These are phyloP conservation scores for Fusarium metavorans DNA, from an alignment of 2,329 filamentous ascomycete species.

Conservation along the genomic window DNA sequence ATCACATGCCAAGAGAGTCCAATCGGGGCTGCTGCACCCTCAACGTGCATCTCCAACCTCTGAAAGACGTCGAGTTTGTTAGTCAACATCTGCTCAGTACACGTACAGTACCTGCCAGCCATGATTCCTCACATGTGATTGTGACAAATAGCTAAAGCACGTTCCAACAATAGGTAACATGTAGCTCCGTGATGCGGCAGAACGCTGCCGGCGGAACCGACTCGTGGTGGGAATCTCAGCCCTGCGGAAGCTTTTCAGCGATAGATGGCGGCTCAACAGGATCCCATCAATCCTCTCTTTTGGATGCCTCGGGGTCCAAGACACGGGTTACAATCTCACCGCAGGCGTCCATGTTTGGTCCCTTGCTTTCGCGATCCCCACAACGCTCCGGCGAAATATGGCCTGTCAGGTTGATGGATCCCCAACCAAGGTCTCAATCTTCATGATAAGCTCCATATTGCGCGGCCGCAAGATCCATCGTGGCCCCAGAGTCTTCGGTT, in stretches of 20 bases:
- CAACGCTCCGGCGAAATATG: constrained; percentile 5
- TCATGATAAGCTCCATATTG: constrained; percentile 18
- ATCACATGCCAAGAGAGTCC: constrained; percentile 29
- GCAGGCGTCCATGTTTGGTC: neutral
- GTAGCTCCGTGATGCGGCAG: neutral
- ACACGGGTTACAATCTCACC: constrained; percentile 10
- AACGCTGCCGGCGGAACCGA: neutral
- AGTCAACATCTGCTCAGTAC: neutral
- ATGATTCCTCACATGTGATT: constrained; percentile 20
- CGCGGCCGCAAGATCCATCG: neutral
- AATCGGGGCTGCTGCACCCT: neutral
- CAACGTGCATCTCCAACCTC: constrained; percentile 5
- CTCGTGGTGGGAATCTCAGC: neutral
- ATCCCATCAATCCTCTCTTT: neutral
- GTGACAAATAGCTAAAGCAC: constrained; percentile 14
- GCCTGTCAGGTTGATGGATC: constrained; percentile 8
- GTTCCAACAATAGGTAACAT: neutral
- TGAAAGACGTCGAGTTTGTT: constrained; percentile 2
- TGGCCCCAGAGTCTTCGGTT: neutral
- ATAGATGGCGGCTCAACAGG: neutral
- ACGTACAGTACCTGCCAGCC: neutral
- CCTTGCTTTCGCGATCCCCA: constrained; percentile 12
- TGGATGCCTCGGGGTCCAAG: neutral
- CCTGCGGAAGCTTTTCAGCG: neutral
- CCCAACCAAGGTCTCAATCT: constrained; percentile 7